Base-by-base conservation (phyloP, 2,329 filamentous ascomycete genomes). In the Apiospora hydei region DNA sequence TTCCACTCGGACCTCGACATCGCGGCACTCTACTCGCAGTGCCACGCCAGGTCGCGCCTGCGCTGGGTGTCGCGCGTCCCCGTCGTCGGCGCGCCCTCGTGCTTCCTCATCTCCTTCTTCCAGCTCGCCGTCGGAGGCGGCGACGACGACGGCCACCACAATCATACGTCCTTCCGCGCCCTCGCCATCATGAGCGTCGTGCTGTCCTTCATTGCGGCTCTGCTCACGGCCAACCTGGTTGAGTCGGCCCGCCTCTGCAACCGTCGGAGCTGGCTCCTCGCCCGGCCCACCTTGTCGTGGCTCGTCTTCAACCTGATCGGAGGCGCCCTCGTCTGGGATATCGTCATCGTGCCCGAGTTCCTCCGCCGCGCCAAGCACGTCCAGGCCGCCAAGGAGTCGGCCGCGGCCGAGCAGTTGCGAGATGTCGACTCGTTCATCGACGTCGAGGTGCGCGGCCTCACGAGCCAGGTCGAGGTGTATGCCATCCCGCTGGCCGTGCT, bases 1-100 rank as follows among this genome's bases (percentile, higher is more conserved):
- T 71, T 81, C 43, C 83, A 86, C 78, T 83, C 83, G 57, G 86
- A 88, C 79, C 38, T 41, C 11, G 87, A 88, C 81, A 81, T 84
- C 71, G 83, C 85, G 24, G 81, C 88, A 73, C 85, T 89, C 72
- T 88, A 85, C 81, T 88, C 86, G 61, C 86, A 88, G 75, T 89
- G 87, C 79, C 84, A 88, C 77, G 81, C 87, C 1, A 84, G 80
- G 72, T 79, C 85, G 11, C 84, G 84, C 21, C 77, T 88, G 30
- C 85, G 84, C 14, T 80, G 69, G 24, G 77, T 89, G 30, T 84
- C 83, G 66, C 82, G 78, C n/a, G 76, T 87, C 2, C 86, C 85
- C 7, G 72, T 84, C 61, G 70, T 88, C 34, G 86, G 85, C 49
- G 80, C 85, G 1, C 84, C 85, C 21, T 72, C 81, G 41, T 89